Percentiles rank a stretch among this genome's conserved stretches.
Evolutionary conservation across 163 green algal genomes (phyloP).

Genomic region (Chlorella variabilis): DNA sequence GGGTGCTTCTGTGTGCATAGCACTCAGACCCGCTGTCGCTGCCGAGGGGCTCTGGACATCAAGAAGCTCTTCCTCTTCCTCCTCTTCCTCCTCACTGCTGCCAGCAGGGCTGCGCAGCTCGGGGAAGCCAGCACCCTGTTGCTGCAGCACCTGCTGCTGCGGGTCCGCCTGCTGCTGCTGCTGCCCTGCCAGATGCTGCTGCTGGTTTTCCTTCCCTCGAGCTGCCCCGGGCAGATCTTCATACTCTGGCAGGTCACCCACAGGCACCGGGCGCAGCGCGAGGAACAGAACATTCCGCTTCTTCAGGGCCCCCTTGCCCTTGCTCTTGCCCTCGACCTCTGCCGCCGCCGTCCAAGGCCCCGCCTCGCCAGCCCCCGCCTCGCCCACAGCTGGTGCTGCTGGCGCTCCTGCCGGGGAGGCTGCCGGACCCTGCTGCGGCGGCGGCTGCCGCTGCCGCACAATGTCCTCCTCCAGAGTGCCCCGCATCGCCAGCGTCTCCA

Average conservation of each 20-base stretch:
- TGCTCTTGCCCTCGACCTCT: background rate
- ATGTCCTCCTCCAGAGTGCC: constrained; percentile 56
- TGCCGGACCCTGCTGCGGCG: background rate
- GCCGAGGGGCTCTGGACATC: too few relatives aligned
- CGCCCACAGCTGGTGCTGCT: background rate
- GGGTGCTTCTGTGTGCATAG: too few relatives aligned
- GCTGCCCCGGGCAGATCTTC: background rate
- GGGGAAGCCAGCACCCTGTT: too few relatives aligned
- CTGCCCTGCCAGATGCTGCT: background rate
- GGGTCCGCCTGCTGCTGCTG: background rate
- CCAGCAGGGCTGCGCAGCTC: too few relatives aligned
- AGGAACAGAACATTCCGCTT: constrained; percentile 18
- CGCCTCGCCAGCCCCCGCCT: background rate
- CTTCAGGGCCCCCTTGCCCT: background rate
- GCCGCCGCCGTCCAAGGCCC: too few relatives aligned
- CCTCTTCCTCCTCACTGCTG: too few relatives aligned
- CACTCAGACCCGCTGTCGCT: too few relatives aligned
- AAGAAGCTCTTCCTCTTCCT: too few relatives aligned
- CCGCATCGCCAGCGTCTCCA: constrained; percentile 93
- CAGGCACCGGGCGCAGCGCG: constrained; percentile 19
- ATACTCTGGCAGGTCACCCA: constrained; percentile 4
- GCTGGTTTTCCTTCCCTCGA: background rate
- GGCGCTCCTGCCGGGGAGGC: background rate
- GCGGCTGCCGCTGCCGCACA: background rate
- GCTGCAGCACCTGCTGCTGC: background rate